Evolutionary conservation across 768 basidiomycete genomes (phyloP), one percentile per base, ranked within the genome.

Genomic region (Boletus sp.): DNA sequence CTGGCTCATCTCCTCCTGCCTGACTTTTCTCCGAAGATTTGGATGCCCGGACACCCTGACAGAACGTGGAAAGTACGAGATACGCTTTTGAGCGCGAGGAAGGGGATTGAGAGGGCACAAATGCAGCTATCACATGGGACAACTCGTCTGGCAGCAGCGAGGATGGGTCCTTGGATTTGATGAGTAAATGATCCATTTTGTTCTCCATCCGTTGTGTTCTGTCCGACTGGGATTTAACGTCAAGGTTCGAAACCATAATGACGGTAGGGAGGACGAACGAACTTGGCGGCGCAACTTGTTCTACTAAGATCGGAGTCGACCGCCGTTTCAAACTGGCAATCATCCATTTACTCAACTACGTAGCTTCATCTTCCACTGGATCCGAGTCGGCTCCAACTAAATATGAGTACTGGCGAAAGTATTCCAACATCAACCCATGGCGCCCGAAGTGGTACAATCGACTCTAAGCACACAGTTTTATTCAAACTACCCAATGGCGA

Each of bases 401-500:
- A 36, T 14, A 73, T 67, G 71, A 55, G 50, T 24, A 14, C 59
- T 24, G 11, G 47, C 35, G 48, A 67, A 46, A 41, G 50, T 40
- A 28, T 55, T 32, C 55, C 47, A 52, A 50, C 39, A 37, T 44
- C 56, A 20, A 17, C 40, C 30, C 54, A 39, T 49, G 32, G 52
- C 52, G 39, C 63, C 57, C 63, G 68, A 50, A 54, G 29, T 28
- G 54, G 54, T 51, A 75, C 65, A 24, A 89, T 96, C 52, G 78
- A 82, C 48, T 70, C 79, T 7, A 89, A 90, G 9, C 81, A 94
- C 69, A 85, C 83, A n/a, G 84, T 98, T 40, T 77, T 98, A 24
- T 70, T 97, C 42, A 80, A 80, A 54, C 68, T 95, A 41, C 94
- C 94, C 5, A 93, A 84, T 60, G 89, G 89, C 50, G 88, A 90